Conservation (phyloP, 179 eudicot genomes). For the Beta macrorhiza region DNA sequence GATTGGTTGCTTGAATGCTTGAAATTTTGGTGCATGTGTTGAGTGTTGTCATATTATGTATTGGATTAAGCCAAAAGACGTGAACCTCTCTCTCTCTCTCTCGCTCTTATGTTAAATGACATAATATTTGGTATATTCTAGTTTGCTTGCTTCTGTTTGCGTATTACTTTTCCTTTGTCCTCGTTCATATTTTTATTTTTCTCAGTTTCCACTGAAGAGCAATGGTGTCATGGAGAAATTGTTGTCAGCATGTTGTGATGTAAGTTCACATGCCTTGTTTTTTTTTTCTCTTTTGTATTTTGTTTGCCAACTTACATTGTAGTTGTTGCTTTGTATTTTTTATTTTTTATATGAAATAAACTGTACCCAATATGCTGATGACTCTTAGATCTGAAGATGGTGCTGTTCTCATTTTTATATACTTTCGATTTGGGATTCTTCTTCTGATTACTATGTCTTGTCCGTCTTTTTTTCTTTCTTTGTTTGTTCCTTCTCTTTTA, state of each 20-base stretch:
- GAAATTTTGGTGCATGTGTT: background rate
- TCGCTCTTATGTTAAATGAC: too few relatives aligned
- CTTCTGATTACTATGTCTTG: background rate
- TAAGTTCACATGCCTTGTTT: conserved; percentile 29
- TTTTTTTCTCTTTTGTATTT: background rate
- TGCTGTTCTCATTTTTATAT: background rate
- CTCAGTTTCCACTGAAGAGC: conserved; percentile 57
- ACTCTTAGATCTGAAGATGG: background rate
- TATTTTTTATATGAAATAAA: background rate
- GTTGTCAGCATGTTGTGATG: conserved; percentile 80
- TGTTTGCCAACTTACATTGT: background rate
- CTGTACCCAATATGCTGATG: too few relatives aligned
- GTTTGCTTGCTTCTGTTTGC: background rate
- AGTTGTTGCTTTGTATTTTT: background rate
- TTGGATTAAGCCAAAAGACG: background rate
- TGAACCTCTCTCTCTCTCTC: background rate
- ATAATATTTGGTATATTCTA: too few relatives aligned
- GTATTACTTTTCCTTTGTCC: background rate
- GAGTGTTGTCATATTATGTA: background rate
- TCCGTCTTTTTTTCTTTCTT: background rate
- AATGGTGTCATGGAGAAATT: conserved; percentile 67
- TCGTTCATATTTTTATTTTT: conserved; percentile 12
- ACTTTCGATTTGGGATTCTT: background rate
- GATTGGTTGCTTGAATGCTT: background rate
- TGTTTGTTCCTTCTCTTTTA: background rate